phyloP scores from a whole-genome alignment of 352 stramenopile species.

The Globisporangium echinulatum region DNA sequence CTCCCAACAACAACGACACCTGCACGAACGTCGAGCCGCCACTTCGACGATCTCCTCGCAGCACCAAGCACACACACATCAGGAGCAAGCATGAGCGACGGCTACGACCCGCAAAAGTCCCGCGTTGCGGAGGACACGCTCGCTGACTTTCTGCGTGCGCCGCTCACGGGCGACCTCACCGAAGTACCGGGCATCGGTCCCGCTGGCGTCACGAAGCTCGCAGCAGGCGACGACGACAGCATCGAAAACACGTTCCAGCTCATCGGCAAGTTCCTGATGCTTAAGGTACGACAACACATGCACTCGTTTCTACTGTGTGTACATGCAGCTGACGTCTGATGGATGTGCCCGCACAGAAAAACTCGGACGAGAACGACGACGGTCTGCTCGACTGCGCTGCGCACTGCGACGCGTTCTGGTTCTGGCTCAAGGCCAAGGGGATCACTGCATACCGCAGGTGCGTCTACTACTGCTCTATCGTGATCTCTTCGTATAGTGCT shows the following conservation, averaged over 20 bases:
- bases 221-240: conserved; percentile 75
- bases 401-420: conserved; percentile 97
- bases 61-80: too few relatives aligned
- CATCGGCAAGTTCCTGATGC: conserved; percentile 92
- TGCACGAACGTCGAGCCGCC: too few relatives aligned
- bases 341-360: conserved; percentile 27
- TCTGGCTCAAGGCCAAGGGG: conserved; percentile 93
- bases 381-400: conserved; percentile 88
- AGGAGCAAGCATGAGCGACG: conserved; percentile 49
- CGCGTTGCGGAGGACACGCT: conserved; percentile 88
- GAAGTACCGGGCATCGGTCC: conserved; percentile 94
- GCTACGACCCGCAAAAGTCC: conserved; percentile 90
- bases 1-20: too few relatives aligned
- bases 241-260: conserved; percentile 98
- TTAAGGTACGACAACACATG: conserved; percentile 43
- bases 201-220: conserved; percentile 84
- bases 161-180: conserved; percentile 89
- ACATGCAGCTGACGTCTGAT: background rate
- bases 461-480: conserved; percentile 3
- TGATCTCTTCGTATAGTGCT: too few relatives aligned
- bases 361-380: conserved; percentile 85
- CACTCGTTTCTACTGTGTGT: background rate
- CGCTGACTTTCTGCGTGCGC: conserved; percentile 88
- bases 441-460: conserved; percentile 92
- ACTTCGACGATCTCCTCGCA: too few relatives aligned